Base-by-base conservation (phyloP, 371 early-diverging fungal species). In the Saksenaea oblongispora region DNA sequence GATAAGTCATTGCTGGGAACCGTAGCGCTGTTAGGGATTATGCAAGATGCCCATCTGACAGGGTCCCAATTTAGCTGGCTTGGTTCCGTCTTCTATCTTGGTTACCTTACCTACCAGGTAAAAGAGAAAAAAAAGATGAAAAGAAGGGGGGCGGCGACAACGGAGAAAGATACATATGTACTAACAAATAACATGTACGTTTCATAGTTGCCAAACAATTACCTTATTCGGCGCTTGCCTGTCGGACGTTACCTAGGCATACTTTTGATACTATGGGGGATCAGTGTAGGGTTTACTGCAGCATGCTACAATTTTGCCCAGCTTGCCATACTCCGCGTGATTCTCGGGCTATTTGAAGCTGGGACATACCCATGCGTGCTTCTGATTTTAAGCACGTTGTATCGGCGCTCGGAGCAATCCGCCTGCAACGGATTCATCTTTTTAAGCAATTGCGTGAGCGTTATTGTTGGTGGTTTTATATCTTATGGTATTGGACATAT, bases 291-390 rank as follows among this genome's bases (percentile, higher is more conserved):
- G 9, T 66, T 63, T 14, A 74, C 66, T 34, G 44, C 73, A 0
- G 54, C 56, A 1, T 58, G 66, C 10, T 64, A 63, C 0, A 65
- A 71, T 41, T 79, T 79, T 65, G 1, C 57, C 22, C 62, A 71
- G 22, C 64, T 79, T n/a, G 75, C 75, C 34, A 73, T 59, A 9
- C 62, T 72, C 13, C 68, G 74, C 0, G 67, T 76, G 17, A 41
- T 79, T 15, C 63, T 79, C 5, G 79, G 79, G 0, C 72, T 79
- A 24, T 76, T 73, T 47, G 72, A 79, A 28, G 72, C 74, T 5
- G 59, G 61, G 1, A 72, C 74, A 0, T 75, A 79, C 24, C 76
- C 76, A 5, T 56, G 59, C 8, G 67, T 79, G 14, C 74, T 79
- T 34, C 58, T 79, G 28, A 47, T 79, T 13, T 70, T 76, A 9